These are phyloP conservation scores for Phytopythium litorale DNA, from an alignment of 352 stramenopile species.

Conservation along the genomic window DNA sequence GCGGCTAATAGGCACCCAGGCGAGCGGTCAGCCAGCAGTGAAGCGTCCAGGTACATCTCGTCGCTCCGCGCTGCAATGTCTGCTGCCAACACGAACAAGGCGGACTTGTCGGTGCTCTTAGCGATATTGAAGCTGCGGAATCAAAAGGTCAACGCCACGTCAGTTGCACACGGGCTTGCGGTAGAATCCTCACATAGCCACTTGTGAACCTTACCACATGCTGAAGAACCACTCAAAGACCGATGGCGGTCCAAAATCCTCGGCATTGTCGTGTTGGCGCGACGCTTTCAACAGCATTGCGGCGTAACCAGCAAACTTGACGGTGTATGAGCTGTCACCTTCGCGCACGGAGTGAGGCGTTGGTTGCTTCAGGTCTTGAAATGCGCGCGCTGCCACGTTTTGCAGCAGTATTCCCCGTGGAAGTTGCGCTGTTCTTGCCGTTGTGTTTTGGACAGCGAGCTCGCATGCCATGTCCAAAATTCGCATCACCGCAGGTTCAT, in stretches of 20 bases:
- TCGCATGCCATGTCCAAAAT: background rate
- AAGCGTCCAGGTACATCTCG: slow-evolving; percentile 35
- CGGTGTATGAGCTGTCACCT: background rate
- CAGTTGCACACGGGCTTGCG: background rate
- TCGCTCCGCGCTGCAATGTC: slow-evolving; percentile 45
- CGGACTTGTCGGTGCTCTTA: slow-evolving; percentile 42
- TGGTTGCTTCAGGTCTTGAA: background rate
- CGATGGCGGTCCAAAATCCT: slow-evolving; percentile 28
- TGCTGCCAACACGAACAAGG: slow-evolving; percentile 54
- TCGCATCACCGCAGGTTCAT: background rate
- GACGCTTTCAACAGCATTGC: background rate
- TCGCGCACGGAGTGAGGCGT: background rate
- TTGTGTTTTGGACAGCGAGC: background rate
- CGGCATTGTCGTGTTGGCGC: background rate
- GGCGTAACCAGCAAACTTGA: background rate
- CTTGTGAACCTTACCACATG: slow-evolving; percentile 42
- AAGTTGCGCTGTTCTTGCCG: background rate
- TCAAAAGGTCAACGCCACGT: background rate
- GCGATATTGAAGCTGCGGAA: slow-evolving; percentile 62
- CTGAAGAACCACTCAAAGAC: slow-evolving; percentile 77
- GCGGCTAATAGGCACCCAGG: slow-evolving; percentile 41
- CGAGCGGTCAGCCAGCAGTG: slow-evolving; percentile 26
- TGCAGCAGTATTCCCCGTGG: background rate
- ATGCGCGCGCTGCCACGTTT: background rate
- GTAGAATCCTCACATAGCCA: background rate